A percentile compares a stretch with the other conserved stretches of the same genome.
These are phyloP conservation scores for Sclerotinia borealis DNA, from an alignment of 2,329 filamentous ascomycete species.

Conservation along the genomic window DNA sequence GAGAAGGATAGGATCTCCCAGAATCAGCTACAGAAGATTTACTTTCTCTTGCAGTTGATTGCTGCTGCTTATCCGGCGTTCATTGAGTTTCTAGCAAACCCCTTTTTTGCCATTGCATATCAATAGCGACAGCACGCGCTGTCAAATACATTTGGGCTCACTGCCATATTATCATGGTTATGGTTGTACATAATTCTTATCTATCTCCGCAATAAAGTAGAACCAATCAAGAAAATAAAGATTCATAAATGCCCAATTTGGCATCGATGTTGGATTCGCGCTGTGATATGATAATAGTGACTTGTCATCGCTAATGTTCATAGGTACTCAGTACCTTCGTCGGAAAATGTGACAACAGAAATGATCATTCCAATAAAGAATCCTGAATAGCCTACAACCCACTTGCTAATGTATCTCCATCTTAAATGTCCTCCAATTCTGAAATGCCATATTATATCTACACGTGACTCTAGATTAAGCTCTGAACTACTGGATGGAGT, in stretches of 20 bases:
- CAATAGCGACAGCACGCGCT: neutral
- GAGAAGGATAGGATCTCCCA: conserved; percentile 25
- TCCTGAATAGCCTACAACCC: neutral
- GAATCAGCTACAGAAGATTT: conserved; percentile 14
- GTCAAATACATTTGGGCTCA: neutral
- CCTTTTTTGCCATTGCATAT: conserved; percentile 1
- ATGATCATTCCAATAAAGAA: neutral
- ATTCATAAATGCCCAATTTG: neutral
- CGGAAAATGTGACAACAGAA: neutral
- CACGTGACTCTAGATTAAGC: conserved; percentile 9
- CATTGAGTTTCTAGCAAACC: neutral
- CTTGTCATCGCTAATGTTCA: neutral
- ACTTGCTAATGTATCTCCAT: neutral
- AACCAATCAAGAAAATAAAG: neutral
- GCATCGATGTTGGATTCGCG: neutral
- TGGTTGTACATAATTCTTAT: neutral
- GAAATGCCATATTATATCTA: neutral
- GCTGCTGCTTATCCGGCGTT: conserved; percentile 25
- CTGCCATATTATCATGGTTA: neutral
- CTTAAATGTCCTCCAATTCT: neutral
- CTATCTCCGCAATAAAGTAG: neutral
- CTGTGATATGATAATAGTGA: neutral
- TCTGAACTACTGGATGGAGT: neutral
- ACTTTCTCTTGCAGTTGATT: conserved; percentile 17
- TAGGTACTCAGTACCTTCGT: no score